Conservation (phyloP, 257 asterid species). For the Nicotiana knightiana region DNA sequence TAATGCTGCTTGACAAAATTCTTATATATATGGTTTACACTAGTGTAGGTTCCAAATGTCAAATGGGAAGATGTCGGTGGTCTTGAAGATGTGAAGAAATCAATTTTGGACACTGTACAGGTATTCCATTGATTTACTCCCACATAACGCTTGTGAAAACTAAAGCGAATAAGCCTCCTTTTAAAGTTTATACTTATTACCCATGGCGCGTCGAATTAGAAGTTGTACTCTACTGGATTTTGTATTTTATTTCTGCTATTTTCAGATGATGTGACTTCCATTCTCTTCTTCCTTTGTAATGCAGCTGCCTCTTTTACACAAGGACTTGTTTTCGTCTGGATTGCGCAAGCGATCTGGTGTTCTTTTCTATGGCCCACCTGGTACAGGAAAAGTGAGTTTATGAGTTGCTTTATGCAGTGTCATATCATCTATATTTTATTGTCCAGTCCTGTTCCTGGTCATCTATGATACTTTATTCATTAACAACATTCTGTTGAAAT, state of each 20-base stretch:
- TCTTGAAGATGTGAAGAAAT: conserved; percentile 94
- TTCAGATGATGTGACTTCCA: conserved; percentile 6
- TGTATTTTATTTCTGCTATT: background rate
- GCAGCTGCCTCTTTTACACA: conserved; percentile 94
- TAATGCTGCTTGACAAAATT: conserved; percentile 1
- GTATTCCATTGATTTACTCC: conserved; percentile 29
- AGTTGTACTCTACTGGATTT: background rate
- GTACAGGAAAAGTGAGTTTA: conserved; percentile 87
- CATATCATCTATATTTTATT: background rate
- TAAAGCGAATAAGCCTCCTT: background rate
- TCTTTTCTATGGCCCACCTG: conserved; percentile 99
- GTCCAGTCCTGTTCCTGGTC: background rate
- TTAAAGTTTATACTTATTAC: background rate
- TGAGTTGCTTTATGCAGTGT: background rate
- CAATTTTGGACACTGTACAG: conserved; percentile 95
- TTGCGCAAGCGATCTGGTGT: conserved; percentile 96
- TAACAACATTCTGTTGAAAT: conserved; percentile 14
- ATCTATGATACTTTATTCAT: background rate
- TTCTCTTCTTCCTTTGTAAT: conserved; percentile 20
- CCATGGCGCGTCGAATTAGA: background rate
- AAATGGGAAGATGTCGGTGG: conserved; percentile 99
- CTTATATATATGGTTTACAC: conserved; percentile 1
- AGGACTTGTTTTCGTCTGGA: conserved; percentile 95
- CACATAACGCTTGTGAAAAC: background rate
- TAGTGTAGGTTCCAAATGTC: conserved; percentile 70